A percentile compares a stretch with the other conserved stretches of the same genome.
Conservation (phyloP, 1,284 basidiomycete genomes). For the Schizopora paradoxa region DNA sequence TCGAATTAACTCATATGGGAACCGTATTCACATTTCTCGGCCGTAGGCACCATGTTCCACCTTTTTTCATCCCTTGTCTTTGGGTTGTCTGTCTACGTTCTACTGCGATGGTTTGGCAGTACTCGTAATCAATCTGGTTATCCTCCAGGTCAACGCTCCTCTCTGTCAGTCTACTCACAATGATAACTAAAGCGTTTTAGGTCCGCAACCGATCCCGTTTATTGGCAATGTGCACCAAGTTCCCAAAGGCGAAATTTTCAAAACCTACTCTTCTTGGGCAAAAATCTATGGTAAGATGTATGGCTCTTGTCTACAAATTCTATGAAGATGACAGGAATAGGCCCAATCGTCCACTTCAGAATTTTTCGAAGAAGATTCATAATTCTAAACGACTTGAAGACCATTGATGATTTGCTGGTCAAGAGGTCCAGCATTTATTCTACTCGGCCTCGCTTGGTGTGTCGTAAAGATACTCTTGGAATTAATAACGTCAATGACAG, state of each 20-base stretch:
- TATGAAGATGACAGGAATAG: neutral
- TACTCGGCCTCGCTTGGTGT: constrained; percentile 3
- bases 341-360: constrained; percentile 12
- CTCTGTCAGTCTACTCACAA: too few relatives aligned
- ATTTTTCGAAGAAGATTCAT: constrained; percentile 15
- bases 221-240: constrained; percentile 10
- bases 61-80: too few relatives aligned
- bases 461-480: too few relatives aligned
- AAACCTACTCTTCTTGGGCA: constrained; percentile 1
- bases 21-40: too few relatives aligned
- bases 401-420: constrained; percentile 17
- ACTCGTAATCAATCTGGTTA: too few relatives aligned
- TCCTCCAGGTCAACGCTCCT: too few relatives aligned
- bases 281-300: neutral
- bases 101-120: too few relatives aligned
- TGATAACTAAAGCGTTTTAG: too few relatives aligned
- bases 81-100: too few relatives aligned
- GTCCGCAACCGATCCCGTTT: neutral
- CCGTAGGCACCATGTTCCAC: too few relatives aligned
- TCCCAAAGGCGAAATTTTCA: neutral
- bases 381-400: constrained; percentile 14
- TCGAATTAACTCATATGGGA: too few relatives aligned
- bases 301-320: neutral
- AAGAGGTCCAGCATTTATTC: constrained; percentile 19
- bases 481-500: too few relatives aligned